A percentile compares a stretch with the other conserved stretches of the same genome.
Conservation (phyloP, 1,284 basidiomycete species). For the Microbotryum scabiosae region DNA sequence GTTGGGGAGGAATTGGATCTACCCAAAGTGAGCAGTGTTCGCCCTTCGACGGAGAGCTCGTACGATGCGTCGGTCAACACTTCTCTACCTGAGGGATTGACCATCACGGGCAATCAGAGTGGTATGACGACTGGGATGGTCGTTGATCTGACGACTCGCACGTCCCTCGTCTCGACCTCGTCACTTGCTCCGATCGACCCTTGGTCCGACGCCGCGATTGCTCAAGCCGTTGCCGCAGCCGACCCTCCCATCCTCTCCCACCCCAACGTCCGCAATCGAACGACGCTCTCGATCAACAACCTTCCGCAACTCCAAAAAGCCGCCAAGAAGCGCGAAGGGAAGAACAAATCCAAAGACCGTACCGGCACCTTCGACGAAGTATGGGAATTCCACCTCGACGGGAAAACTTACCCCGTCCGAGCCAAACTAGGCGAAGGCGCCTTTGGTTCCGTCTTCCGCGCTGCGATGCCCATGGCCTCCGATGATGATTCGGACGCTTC, state of each 20-base stretch:
- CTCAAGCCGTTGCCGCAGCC: constrained; percentile 50
- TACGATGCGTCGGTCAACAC: constrained; percentile 14
- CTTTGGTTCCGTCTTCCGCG: constrained; percentile 82
- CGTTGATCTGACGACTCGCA: constrained; percentile 28
- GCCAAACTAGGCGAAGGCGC: constrained; percentile 95
- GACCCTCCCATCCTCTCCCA: constrained; percentile 38
- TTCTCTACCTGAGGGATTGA: constrained; percentile 41
- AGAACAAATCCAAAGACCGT: constrained; percentile 29
- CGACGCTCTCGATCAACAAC: constrained; percentile 49
- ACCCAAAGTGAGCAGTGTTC: neutral
- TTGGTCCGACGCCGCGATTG: constrained; percentile 59
- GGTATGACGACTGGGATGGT: constrained; percentile 31
- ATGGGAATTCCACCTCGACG: constrained; percentile 47
- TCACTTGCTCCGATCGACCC: constrained; percentile 60
- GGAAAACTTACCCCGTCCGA: constrained; percentile 57
- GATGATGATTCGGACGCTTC: constrained; percentile 46
- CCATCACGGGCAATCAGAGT: constrained; percentile 36
- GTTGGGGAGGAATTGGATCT: neutral
- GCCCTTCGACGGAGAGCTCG: constrained; percentile 8
- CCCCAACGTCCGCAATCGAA: constrained; percentile 56
- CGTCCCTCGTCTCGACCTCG: constrained; percentile 2
- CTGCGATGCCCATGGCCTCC: constrained; percentile 44
- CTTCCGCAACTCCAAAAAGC: constrained; percentile 54
- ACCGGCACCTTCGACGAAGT: constrained; percentile 33
- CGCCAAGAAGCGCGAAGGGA: constrained; percentile 42